Conservation (phyloP, 371 early-diverging fungal genomes). For the Mortierella sp. region DNA sequence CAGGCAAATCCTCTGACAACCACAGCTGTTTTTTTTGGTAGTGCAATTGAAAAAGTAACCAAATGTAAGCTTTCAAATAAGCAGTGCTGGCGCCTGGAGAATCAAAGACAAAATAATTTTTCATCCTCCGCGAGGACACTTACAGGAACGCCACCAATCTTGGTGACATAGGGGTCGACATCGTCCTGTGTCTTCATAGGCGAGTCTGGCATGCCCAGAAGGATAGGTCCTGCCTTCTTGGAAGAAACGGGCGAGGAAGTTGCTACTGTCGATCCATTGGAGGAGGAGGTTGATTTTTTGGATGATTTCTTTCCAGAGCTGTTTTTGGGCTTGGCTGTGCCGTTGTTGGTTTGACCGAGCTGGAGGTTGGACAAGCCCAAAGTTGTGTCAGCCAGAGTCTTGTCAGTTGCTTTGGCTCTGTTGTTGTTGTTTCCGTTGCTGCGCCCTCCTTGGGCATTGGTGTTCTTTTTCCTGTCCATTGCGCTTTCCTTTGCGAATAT, state of each 20-base stretch:
- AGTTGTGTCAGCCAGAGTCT: slow-evolving; percentile 9
- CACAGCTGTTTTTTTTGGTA: slow-evolving; percentile 34
- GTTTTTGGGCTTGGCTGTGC: slow-evolving; percentile 2
- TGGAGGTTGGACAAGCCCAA: slow-evolving; percentile 23
- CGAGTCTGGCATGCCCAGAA: slow-evolving; percentile 79
- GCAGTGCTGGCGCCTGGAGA: not conserved
- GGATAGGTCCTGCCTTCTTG: slow-evolving; percentile 54
- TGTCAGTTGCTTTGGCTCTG: slow-evolving; percentile 9
- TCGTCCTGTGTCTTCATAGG: slow-evolving; percentile 63
- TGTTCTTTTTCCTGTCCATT: slow-evolving; percentile 14
- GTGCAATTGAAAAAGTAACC: not conserved
- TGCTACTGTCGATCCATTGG: not conserved
- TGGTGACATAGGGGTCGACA: slow-evolving; percentile 74
- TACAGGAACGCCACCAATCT: slow-evolving; percentile 81
- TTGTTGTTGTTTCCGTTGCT: slow-evolving; percentile 7
- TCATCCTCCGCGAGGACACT: slow-evolving; percentile 17
- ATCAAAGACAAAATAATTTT: not conserved
- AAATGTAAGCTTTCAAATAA: not conserved
- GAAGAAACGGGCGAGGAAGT: slow-evolving; percentile 16
- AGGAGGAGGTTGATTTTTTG: slow-evolving; percentile 16
- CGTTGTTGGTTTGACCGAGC: slow-evolving; percentile 17
- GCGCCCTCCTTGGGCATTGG: not conserved
- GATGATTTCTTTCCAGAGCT: slow-evolving; percentile 34
- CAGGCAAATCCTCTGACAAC: slow-evolving; percentile 48
- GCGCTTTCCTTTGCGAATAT: slow-evolving; percentile 4